Evolutionary conservation across 257 asterid genomes (phyloP).

Genomic region (Ajuga chamaepitys): DNA sequence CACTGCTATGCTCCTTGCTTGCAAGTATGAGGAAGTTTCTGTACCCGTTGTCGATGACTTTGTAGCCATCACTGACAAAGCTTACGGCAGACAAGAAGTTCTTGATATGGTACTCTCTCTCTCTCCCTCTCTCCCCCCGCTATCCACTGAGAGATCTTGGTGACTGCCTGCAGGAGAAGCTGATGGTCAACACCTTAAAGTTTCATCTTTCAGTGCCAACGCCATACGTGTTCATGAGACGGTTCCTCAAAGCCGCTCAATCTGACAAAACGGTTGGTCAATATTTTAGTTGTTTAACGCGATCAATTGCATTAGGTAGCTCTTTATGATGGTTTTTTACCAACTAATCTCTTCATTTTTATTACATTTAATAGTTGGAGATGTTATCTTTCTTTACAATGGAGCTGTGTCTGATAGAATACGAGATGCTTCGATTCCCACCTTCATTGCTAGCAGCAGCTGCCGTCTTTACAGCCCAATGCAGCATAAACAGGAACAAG

Average conservation of each 20-base stretch:
- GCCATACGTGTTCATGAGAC: constrained; percentile 56
- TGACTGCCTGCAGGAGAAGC: constrained; percentile 46
- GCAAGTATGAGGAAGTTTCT: constrained; percentile 87
- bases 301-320: background rate
- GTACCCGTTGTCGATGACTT: constrained; percentile 87
- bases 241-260: constrained; percentile 68
- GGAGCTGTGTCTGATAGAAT: no score
- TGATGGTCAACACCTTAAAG: constrained; percentile 48
- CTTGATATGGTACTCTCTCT: constrained; percentile 51
- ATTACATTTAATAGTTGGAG: no score
- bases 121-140: no score
- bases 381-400: no score
- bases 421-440: no score
- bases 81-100: constrained; percentile 62
- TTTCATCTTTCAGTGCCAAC: constrained; percentile 68
- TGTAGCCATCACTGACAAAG: constrained; percentile 66
- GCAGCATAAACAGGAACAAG: no score
- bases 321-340: background rate
- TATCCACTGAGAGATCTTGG: no score
- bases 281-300: background rate
- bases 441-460: no score
- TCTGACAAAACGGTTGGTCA: constrained; percentile 16
- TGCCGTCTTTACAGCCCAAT: no score
- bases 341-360: no score
- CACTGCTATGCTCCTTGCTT: constrained; percentile 81